Base-by-base conservation (phyloP, 768 basidiomycete species). In the Macrolepiota dolichaula region DNA sequence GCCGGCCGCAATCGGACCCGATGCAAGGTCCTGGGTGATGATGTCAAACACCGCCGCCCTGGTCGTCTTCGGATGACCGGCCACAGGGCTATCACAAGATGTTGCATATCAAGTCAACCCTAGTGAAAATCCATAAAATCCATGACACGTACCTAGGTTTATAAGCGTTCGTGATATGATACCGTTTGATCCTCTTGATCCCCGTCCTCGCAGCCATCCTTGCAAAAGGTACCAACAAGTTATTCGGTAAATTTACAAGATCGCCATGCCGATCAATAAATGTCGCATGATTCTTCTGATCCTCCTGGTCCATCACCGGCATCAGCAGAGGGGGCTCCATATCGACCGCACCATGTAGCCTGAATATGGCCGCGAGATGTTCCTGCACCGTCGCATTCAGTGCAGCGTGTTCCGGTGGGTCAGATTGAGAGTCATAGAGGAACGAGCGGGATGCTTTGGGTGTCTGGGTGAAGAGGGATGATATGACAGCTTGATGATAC, bases 271-370 rank as follows among this genome's bases (percentile, higher is more conserved):
- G 77, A 73, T 96, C 95, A 32, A 98, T 81, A 64, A 93, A 85
- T 5, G 85, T 77, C 2, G 89, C 91, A 29, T 87, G 84, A 6
- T 79, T 82, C 44, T 81, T 80, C 35, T 87, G 84, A 32, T 91
- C 87, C 17, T 85, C 84, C 2, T 79, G 74, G 32, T 86, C 81
- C 51, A 83, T 79, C 1, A 85, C 79, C 0, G 91, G 95, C 71
- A 93, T 84, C 11, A 97, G 77, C n/a, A 96, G 72, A 0, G 94
- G 89, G 0, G 94, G 89, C 65, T 92, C 91, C 73, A 89, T 88
- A 64, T 94, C 86, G 1, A 96, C 85, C 2, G 96, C 95, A 5
- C 96, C 96, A 68, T 96, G 96, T 4, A 96, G 80, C 38, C 88
- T 85, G 72, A 96, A 96, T 17, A 95, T 86, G 1, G 87, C 77